Base-by-base conservation (phyloP, 169 alveolate species). In the Theileria orientalis region DNA sequence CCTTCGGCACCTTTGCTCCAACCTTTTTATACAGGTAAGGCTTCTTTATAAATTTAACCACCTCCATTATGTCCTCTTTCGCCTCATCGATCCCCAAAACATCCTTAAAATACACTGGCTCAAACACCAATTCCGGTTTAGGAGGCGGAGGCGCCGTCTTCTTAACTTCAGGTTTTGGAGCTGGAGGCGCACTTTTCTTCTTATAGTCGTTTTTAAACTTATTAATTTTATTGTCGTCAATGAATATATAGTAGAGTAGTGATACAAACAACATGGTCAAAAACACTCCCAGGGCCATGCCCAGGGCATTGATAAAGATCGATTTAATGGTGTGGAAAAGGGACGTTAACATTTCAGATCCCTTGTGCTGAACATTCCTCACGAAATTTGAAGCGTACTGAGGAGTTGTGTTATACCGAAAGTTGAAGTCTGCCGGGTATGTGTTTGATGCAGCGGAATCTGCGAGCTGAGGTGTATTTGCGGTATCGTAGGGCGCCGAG, bases 1-100 rank as follows among this genome's bases (percentile, higher is more conserved):
- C 99, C 79, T 95, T 95, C 35, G 99, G 99, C 46, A 96, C 86
- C 75, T 96, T 93, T n/a, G 99, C 99, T 0, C 99, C 99, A 69
- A 95, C 89, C 33, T 92, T 87, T 46, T 85, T 89, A 90, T 94
- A 97, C 76, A 86, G 87, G 61, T 92, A 85, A 49, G 97, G 96
- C 68, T 96, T 90, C 62, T 92, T 95, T 61, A 97, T 85, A 83
- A 94, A 92, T 75, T 93, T 95, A 14, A 95, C 99, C 21, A 97
- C 94, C 74, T 97, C 99, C 76, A 77, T 76, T 6, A 97, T 70
- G 83, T 97, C 99, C 54, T 85, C 90, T 73, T 95, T 96, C 33
- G 97, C 96, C 61, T 93, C 95, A 49, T 92, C 97, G 41, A 92
- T 83, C 60, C 95, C 94, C 61, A 82, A 51, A 16, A 82, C 62